phyloP scores from a whole-genome alignment of 2,329 filamentous ascomycete species.

The Colletotrichum australisinense region DNA sequence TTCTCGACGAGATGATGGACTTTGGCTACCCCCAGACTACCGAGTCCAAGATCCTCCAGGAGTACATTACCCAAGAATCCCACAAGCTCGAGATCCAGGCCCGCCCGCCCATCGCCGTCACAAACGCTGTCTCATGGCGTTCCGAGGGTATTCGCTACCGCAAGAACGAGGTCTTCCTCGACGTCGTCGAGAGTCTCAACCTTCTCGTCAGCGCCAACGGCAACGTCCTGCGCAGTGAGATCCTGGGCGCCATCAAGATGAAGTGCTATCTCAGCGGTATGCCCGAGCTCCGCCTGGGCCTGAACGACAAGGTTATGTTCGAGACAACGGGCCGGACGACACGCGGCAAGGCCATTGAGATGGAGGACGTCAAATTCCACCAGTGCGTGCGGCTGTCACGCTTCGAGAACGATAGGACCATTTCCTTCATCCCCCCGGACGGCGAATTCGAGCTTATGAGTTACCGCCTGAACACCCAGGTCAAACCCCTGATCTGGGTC shows the following conservation, averaged over 20 bases:
- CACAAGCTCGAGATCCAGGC: conserved; percentile 98
- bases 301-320: conserved; percentile 99
- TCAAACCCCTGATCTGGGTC: conserved; percentile 98
- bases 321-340: conserved; percentile 96
- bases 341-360: conserved; percentile 96
- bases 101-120: conserved; percentile 95
- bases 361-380: conserved; percentile 99
- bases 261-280: conserved; percentile 99
- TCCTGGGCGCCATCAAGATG: conserved; percentile 98
- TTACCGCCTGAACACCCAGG: conserved; percentile 97
- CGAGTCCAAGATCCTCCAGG: conserved; percentile 97
- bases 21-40: conserved; percentile 99
- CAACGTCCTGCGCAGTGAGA: conserved; percentile 95
- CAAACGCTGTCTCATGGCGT: conserved; percentile 97
- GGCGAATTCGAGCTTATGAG: conserved; percentile 99
- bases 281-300: conserved; percentile 91
- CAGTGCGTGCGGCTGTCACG: conserved; percentile 95
- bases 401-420: conserved; percentile 98
- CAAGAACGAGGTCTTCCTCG: conserved; percentile 99
- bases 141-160: conserved; percentile 98
- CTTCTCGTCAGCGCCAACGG: conserved; percentile 93
- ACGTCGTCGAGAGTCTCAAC: conserved; percentile 96
- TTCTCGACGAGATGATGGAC: conserved; percentile 99
- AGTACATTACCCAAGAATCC: conserved; percentile 99
- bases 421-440: conserved; percentile 98